Evolutionary conservation across 2,329 filamentous ascomycete species (phyloP), one percentile per base, ranked within the genome.

Genomic region (Monosporascus cannonballus): DNA sequence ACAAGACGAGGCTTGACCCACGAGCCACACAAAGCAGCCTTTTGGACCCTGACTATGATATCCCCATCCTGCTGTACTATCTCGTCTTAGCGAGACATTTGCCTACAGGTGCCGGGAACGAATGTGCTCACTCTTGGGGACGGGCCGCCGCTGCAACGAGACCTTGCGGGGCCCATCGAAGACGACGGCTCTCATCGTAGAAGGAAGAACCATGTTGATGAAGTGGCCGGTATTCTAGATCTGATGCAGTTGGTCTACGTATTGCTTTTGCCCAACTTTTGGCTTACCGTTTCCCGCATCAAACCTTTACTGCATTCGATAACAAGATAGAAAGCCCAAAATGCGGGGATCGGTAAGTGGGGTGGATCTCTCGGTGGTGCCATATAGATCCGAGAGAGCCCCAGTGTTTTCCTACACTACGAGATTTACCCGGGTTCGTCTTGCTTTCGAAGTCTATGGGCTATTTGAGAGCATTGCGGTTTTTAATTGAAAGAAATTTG

Each of bases 21-120:
- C 89, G 88, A 93, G 67, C 92, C 92, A 68, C 92, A 96, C 34
- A 96, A 78, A 17, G 90, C 92, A 25, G 90, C 89, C 61, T 89
- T 88, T 55, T 83, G 79, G 20, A 96, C 89, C 69, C 90, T 92
- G 64, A 96, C 83, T 59, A 96, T 85, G 53, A 93, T 81, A 67
- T 96, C 92, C 52, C 78, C 80, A 6, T 82, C 77, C 54, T 89
- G 77, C 61, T 86, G 76, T 57, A 96, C 77, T 81, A 50, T 49
- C n/a, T 42, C 34, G 48, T 60, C 54, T 64, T 51, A 56, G 59
- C 44, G 45, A 48, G 47, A 41, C 50, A 34, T 45, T 17, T 24
- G 25, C 45, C 34, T 37, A 47, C 39, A 52, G 37, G n/a, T 47
- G 24, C 24, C n/a, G 38, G 25, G 41, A 27, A 55, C 30, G 30